Evolutionary conservation across 179 eudicot species (phyloP).

Genomic region (Silene vulgaris): DNA sequence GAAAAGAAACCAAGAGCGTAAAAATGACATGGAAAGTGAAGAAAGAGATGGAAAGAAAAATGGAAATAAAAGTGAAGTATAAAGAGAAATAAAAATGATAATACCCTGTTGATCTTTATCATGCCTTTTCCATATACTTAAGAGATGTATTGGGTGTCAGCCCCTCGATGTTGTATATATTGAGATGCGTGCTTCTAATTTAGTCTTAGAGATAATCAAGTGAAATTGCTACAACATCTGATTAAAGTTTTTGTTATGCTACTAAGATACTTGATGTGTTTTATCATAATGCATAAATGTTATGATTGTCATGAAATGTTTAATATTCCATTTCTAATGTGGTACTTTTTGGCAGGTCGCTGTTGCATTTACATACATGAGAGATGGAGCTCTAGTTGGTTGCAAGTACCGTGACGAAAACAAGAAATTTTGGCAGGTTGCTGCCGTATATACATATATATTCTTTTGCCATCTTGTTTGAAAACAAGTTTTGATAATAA

Average conservation of each 20-base stretch:
- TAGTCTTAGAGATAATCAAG: background rate
- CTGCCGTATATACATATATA: background rate
- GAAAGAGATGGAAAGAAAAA: background rate
- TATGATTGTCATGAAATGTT: background rate
- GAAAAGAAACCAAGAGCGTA: background rate
- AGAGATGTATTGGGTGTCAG: too few relatives aligned
- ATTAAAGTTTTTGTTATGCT: background rate
- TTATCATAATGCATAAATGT: background rate
- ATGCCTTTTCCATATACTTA: background rate
- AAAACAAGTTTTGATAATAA: conserved; percentile 1
- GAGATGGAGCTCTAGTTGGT: conserved; percentile 57
- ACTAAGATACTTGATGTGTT: background rate
- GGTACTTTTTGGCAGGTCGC: conserved; percentile 43
- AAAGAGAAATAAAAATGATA: background rate
- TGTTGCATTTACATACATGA: conserved; percentile 75
- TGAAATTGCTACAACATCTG: background rate
- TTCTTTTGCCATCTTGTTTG: conserved; percentile 14
- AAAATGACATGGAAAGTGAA: background rate
- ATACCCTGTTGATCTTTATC: background rate
- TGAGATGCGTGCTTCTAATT: background rate
- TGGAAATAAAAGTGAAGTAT: background rate
- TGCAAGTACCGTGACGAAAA: conserved; percentile 72
- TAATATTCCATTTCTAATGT: conserved; percentile 23
- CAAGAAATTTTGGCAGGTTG: conserved; percentile 94
- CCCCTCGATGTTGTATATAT: background rate